phyloP scores from a whole-genome alignment of 805 yeast genomes.

The Saturnispora mendoncae region DNA sequence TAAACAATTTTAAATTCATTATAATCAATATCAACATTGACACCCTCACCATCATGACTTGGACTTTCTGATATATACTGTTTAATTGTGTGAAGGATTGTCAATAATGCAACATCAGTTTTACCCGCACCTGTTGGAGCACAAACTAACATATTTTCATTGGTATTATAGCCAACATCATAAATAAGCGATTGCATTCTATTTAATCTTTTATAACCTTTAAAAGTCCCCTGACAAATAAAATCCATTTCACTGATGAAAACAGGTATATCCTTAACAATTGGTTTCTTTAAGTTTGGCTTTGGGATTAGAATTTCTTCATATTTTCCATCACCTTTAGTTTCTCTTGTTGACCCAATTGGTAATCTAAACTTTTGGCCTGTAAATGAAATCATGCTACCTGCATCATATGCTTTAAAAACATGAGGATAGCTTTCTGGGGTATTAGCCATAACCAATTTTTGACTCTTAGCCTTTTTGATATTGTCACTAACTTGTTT shows the following conservation, averaged over 20 bases:
- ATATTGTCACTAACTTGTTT: slow-evolving; percentile 44
- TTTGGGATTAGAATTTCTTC: slow-evolving; percentile 85
- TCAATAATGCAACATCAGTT: slow-evolving; percentile 81
- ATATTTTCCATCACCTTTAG: slow-evolving; percentile 33
- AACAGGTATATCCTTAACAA: slow-evolving; percentile 42
- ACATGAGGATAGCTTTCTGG: slow-evolving; percentile 77
- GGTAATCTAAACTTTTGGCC: slow-evolving; percentile 81
- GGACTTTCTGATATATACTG: slow-evolving; percentile 52
- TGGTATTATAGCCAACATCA: slow-evolving; percentile 87
- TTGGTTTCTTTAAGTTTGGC: slow-evolving; percentile 40
- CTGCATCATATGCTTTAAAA: slow-evolving; percentile 58
- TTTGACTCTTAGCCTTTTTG: slow-evolving; percentile 39
- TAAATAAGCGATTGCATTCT: slow-evolving; percentile 85
- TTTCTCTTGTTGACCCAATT: slow-evolving; percentile 61
- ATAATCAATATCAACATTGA: slow-evolving; percentile 58
- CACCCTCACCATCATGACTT: slow-evolving; percentile 33
- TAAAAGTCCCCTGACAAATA: slow-evolving; percentile 77
- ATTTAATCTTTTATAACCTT: slow-evolving; percentile 67
- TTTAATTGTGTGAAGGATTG: slow-evolving; percentile 70
- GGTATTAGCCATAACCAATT: slow-evolving; percentile 37
- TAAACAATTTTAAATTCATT: slow-evolving; percentile 86
- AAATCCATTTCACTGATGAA: slow-evolving; percentile 58
- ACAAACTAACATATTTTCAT: slow-evolving; percentile 91
- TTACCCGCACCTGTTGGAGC: slow-evolving; percentile 99
- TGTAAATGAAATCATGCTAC: slow-evolving; percentile 62